Percentiles rank a stretch among this genome's conserved stretches.
These are phyloP conservation scores for Solanum dulcamara DNA, from an alignment of 257 asterid genomes.

Conservation along the genomic window DNA sequence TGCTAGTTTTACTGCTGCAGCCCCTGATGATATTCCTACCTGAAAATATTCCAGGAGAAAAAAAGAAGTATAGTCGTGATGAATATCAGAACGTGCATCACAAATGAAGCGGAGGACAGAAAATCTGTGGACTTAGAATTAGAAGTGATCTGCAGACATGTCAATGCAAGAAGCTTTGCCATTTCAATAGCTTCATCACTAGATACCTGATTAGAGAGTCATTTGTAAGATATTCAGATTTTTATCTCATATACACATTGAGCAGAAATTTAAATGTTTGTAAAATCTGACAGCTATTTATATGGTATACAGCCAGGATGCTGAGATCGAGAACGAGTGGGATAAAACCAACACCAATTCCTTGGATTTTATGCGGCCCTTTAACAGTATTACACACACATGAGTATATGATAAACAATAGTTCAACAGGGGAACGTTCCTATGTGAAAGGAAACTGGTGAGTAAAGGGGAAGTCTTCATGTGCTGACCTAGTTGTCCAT, in stretches of 20 bases:
- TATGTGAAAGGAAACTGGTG: too few species aligned
- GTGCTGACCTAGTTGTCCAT: conserved; percentile 22
- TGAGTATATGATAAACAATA: background rate
- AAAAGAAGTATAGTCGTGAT: background rate
- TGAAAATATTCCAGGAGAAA: background rate
- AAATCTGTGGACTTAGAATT: background rate
- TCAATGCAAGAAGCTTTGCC: conserved; percentile 37
- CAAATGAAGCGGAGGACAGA: background rate
- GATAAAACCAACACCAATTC: conserved; percentile 33
- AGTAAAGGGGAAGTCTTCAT: too few species aligned
- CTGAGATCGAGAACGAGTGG: conserved; percentile 22
- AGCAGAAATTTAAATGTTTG: background rate
- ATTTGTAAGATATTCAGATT: background rate
- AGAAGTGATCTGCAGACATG: conserved; percentile 17
- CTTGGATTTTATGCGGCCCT: conserved; percentile 36
- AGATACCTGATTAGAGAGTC: conserved; percentile 15
- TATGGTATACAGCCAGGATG: conserved; percentile 1
- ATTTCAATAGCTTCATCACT: conserved; percentile 45
- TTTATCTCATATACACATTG: background rate
- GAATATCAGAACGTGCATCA: background rate
- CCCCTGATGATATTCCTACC: conserved; percentile 58
- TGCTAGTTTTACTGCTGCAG: conserved; percentile 43
- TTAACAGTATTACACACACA: background rate
- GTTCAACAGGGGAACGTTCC: background rate
- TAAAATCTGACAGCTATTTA: background rate